Conservation (phyloP, 2,329 filamentous ascomycete genomes). For the Claviceps purpurea region DNA sequence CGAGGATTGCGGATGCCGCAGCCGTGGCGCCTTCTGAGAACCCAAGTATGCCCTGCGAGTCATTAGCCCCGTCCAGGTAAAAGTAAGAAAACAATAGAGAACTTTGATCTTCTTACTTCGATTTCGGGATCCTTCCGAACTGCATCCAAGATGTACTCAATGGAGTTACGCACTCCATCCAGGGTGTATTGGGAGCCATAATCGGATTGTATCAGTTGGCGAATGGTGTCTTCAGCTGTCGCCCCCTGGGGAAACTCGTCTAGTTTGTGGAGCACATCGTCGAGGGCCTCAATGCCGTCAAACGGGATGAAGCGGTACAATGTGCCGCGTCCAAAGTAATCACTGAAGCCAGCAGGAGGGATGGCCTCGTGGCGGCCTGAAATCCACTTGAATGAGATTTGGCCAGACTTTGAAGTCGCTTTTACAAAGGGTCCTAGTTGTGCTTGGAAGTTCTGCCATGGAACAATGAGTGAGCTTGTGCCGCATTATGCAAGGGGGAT, state of each 20-base stretch:
- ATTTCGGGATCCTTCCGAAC: constrained; percentile 18
- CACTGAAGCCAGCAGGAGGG: constrained; percentile 39
- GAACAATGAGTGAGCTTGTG: neutral
- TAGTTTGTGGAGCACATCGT: constrained; percentile 36
- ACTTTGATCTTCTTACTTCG: constrained; percentile 10
- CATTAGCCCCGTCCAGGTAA: neutral
- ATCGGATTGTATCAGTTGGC: constrained; percentile 26
- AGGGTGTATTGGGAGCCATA: neutral
- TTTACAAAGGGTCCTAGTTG: constrained; percentile 28
- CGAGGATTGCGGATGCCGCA: constrained; percentile 37
- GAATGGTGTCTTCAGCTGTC: constrained; percentile 42
- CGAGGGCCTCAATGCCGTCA: constrained; percentile 27
- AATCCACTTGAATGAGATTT: constrained; percentile 32
- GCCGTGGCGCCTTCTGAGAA: constrained; percentile 48
- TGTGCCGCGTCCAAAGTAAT: constrained; percentile 42
- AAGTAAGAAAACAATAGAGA: neutral
- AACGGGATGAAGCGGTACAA: constrained; percentile 42
- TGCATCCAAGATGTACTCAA: constrained; percentile 27
- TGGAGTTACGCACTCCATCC: constrained; percentile 6
- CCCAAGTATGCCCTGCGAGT: constrained; percentile 35
- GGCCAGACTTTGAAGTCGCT: constrained; percentile 8
- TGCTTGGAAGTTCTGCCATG: constrained; percentile 38
- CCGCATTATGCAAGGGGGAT: neutral
- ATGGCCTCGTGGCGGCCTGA: constrained; percentile 35
- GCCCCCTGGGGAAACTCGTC: constrained; percentile 39